phyloP scores from a whole-genome alignment of 2,329 filamentous ascomycete species.

The Exserohilum rostratum region DNA sequence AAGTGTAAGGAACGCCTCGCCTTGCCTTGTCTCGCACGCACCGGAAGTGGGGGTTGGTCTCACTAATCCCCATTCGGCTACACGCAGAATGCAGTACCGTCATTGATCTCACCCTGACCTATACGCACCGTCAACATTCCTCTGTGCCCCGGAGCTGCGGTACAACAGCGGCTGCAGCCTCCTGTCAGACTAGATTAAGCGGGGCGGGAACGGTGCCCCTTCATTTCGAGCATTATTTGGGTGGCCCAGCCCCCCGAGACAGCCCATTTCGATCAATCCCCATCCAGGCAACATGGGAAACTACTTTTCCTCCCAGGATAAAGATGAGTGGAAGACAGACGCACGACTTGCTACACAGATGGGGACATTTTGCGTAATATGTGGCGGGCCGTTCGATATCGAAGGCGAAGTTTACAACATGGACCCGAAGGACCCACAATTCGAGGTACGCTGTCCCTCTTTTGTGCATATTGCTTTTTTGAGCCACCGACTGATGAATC shows the following conservation, averaged over 20 bases:
- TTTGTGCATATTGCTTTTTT: background rate
- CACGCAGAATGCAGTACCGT: slow-evolving; percentile 6
- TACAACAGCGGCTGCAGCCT: background rate
- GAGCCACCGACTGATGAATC: background rate
- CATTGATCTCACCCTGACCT: slow-evolving; percentile 13
- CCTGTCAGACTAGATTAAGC: slow-evolving; percentile 1
- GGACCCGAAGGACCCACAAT: slow-evolving; percentile 23
- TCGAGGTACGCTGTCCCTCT: slow-evolving; percentile 17
- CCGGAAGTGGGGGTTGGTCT: background rate
- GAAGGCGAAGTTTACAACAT: slow-evolving; percentile 29
- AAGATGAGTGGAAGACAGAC: slow-evolving; percentile 22
- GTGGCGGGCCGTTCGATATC: slow-evolving; percentile 35
- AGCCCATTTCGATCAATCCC: background rate
- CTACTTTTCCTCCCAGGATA: slow-evolving; percentile 15
- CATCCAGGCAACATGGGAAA: slow-evolving; percentile 19
- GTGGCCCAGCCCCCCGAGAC: background rate
- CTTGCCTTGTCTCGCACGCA: background rate
- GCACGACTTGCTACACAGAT: slow-evolving; percentile 29
- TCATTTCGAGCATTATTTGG: slow-evolving; percentile 1
- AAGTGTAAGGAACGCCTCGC: background rate
- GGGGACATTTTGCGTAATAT: slow-evolving; percentile 33
- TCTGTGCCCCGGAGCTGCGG: background rate
- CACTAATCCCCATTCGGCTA: slow-evolving; percentile 5
- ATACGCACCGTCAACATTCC: background rate
- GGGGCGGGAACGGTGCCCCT: background rate